These are phyloP conservation scores for Adiantum capillusveneris DNA, from an alignment of 75 land plant genomes.

Conservation along the genomic window DNA sequence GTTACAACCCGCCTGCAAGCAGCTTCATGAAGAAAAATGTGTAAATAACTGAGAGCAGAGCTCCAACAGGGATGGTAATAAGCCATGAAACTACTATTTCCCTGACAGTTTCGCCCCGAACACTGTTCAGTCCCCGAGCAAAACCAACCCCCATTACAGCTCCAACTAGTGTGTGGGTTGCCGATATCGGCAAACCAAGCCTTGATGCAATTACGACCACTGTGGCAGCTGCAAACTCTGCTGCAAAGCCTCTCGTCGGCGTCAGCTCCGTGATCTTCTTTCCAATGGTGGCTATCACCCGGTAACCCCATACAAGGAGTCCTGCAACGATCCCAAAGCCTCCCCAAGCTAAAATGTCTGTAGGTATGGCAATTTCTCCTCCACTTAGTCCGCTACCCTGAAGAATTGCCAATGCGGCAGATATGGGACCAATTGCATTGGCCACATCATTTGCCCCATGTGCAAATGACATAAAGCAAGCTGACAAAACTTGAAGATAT, in stretches of 20 bases:
- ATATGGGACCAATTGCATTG: conserved; percentile 93
- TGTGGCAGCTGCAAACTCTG: conserved; percentile 97
- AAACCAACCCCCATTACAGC: conserved; percentile 99
- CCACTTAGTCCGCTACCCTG: conserved; percentile 50
- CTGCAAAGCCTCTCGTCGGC: conserved; percentile 96
- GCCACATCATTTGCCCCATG: conserved; percentile 98
- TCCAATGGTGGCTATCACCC: conserved; percentile 96
- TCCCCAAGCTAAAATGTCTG: conserved; percentile 95
- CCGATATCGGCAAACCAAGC: conserved; percentile 92
- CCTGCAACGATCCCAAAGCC: conserved; percentile 98
- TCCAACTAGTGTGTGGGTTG: conserved; percentile 93
- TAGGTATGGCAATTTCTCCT: conserved; percentile 51
- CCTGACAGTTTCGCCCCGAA: conserved; percentile 73
- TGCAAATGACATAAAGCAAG: conserved; percentile 99
- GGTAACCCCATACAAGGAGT: conserved; percentile 87
- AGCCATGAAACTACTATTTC: conserved; percentile 89
- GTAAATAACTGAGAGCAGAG: conserved; percentile 58
- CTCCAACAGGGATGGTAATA: conserved; percentile 96
- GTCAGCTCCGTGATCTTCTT: conserved; percentile 95
- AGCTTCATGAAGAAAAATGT: conserved; percentile 68
- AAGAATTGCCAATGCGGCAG: conserved; percentile 78
- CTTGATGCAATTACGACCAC: conserved; percentile 90
- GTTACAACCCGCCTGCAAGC: conserved; percentile 12
- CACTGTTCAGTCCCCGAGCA: conserved; percentile 86
- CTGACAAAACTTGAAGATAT: conserved; percentile 90